Percentiles rank a stretch among this genome's conserved stretches.
These are phyloP conservation scores for Neolentinus lepideus DNA, from an alignment of 1,284 basidiomycete genomes.

Conservation along the genomic window DNA sequence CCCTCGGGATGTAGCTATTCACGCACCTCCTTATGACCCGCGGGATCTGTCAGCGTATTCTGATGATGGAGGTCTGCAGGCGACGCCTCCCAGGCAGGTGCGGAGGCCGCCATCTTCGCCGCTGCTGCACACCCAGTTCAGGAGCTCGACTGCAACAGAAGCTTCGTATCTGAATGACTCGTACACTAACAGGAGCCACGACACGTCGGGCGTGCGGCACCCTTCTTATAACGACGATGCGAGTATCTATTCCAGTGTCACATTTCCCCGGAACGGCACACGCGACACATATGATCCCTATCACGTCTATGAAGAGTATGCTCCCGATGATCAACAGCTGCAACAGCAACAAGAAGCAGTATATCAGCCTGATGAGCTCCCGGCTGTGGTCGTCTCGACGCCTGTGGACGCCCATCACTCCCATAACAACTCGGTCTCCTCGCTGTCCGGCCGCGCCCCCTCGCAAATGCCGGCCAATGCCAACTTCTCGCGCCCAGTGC, in stretches of 20 bases:
- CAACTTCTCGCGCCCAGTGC: constrained; percentile 52
- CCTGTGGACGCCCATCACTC: constrained; percentile 17
- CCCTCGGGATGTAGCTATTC: not conserved
- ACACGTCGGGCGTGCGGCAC: constrained; percentile 9
- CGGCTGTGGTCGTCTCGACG: constrained; percentile 39
- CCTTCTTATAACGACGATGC: constrained; percentile 25
- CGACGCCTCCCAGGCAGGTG: constrained; percentile 14
- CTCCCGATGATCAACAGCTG: not conserved
- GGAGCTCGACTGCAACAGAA: constrained; percentile 45
- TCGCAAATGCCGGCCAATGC: constrained; percentile 15
- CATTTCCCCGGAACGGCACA: constrained; percentile 3
- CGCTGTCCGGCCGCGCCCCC: constrained; percentile 13
- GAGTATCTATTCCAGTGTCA: constrained; percentile 29
- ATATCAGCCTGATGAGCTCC: constrained; percentile 18
- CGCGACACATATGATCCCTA: not conserved
- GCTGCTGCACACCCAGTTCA: constrained; percentile 56
- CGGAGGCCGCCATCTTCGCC: constrained; percentile 38
- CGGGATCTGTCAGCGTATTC: not conserved
- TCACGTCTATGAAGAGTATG: not conserved
- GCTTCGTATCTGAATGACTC: constrained; percentile 27
- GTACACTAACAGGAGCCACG: constrained; percentile 7
- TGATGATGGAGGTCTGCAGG: constrained; percentile 8
- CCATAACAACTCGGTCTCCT: constrained; percentile 3
- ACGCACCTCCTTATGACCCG: not conserved
- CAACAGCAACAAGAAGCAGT: constrained; percentile 6